Evolutionary conservation across 1,284 basidiomycete genomes (phyloP).

Genomic region (Microbotryum saponariae): DNA sequence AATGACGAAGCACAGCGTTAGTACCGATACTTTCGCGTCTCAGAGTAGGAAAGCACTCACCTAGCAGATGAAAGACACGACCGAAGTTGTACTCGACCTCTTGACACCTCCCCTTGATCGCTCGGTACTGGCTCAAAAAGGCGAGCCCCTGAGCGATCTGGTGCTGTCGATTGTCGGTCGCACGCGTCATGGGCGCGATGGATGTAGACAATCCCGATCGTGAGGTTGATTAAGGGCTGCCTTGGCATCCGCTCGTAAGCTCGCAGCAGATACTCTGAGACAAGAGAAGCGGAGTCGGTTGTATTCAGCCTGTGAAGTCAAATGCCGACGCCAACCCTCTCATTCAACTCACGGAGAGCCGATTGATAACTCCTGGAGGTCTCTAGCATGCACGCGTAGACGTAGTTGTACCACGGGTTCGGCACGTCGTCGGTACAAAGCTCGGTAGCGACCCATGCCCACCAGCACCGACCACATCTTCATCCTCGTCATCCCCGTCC

Average conservation of each 20-base stretch:
- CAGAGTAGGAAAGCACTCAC: slow-evolving; percentile 44
- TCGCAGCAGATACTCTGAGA: slow-evolving; percentile 72
- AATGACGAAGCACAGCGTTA: background rate
- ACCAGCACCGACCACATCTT: slow-evolving; percentile 33
- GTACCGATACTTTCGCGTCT: background rate
- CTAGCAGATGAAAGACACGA: slow-evolving; percentile 79
- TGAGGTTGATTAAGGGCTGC: slow-evolving; percentile 77
- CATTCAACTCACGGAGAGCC: slow-evolving; percentile 64
- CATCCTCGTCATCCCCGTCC: slow-evolving; percentile 21
- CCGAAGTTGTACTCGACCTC: slow-evolving; percentile 87
- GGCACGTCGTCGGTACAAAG: slow-evolving; percentile 55
- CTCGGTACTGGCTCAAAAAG: slow-evolving; percentile 68
- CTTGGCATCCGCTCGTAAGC: slow-evolving; percentile 75
- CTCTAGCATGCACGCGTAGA: slow-evolving; percentile 83
- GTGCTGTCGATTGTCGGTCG: slow-evolving; percentile 88
- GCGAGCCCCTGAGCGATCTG: slow-evolving; percentile 71
- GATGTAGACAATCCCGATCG: slow-evolving; percentile 71
- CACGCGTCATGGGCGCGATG: slow-evolving; percentile 85
- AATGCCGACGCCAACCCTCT: background rate
- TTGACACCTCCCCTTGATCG: slow-evolving; percentile 46
- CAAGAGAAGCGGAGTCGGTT: background rate
- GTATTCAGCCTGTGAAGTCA: too few relatives aligned
- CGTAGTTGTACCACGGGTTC: slow-evolving; percentile 63
- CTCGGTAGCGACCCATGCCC: background rate
- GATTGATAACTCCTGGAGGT: slow-evolving; percentile 80